Percentiles rank a stretch among this genome's conserved stretches.
These are phyloP conservation scores for Camellia granthamiana DNA, from an alignment of 148 eudicot genomes.

Conservation along the genomic window DNA sequence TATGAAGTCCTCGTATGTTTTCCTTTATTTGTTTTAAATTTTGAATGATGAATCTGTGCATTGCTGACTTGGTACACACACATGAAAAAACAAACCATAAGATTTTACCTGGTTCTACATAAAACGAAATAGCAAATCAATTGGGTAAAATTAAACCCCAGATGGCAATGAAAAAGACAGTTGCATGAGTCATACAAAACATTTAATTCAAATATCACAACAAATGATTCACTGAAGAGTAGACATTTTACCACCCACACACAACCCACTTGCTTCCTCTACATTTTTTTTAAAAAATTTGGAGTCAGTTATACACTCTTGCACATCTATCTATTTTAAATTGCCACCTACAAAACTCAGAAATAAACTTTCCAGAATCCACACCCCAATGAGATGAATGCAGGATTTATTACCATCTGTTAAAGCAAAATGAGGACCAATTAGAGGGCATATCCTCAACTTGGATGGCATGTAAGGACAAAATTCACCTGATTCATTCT, in stretches of 20 bases:
- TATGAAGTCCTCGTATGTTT: background rate
- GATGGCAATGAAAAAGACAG: background rate
- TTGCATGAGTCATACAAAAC: background rate
- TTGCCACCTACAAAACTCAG: background rate
- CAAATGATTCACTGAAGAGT: background rate
- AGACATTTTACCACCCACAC: background rate
- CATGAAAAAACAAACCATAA: background rate
- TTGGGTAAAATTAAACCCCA: background rate
- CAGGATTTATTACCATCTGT: background rate
- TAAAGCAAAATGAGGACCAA: background rate
- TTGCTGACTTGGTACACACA: background rate
- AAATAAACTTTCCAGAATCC: background rate
- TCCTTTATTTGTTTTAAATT: background rate
- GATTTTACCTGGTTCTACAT: background rate
- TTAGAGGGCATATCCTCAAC: background rate
- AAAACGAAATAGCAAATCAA: background rate
- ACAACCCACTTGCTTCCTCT: background rate
- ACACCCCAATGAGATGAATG: background rate
- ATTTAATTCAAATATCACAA: background rate
- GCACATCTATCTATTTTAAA: background rate
- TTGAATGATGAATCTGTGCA: background rate
- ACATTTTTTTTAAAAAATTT: background rate
- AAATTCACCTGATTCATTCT: background rate
- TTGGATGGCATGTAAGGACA: background rate
- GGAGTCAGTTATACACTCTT: slow-evolving; percentile 6